Conservation (phyloP, 768 basidiomycete species). For the Suillus discolor region DNA sequence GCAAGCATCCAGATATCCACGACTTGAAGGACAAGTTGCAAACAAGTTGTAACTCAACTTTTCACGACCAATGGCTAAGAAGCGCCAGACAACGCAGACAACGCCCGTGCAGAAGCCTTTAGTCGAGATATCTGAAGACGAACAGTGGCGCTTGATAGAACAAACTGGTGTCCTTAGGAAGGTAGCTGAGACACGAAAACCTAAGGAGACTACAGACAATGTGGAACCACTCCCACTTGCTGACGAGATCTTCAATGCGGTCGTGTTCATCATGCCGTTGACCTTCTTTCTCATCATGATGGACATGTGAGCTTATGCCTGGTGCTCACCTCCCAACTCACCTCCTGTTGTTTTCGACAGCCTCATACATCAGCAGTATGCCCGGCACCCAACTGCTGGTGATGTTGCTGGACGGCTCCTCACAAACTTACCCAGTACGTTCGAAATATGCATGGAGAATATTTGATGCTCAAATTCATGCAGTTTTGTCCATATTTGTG, state of each 20-base stretch:
- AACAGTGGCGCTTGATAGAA: conserved; percentile 77
- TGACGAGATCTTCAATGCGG: conserved; percentile 72
- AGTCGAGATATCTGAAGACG: conserved; percentile 68
- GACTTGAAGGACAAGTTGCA: not conserved
- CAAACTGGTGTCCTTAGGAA: conserved; percentile 61
- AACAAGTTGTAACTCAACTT: not conserved
- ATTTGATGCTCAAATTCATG: conserved; percentile 8
- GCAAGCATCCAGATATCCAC: conserved; percentile 12
- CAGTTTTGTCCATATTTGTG: conserved; percentile 75
- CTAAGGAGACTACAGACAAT: conserved; percentile 20
- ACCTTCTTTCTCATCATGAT: conserved; percentile 77
- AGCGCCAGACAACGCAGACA: conserved; percentile 22
- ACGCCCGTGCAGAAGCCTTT: conserved; percentile 19
- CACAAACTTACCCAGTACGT: conserved; percentile 74
- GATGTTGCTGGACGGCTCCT: conserved; percentile 59
- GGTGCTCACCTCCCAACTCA: conserved; percentile 2
- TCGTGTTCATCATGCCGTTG: conserved; percentile 70
- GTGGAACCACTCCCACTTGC: conserved; percentile 46
- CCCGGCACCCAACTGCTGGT: conserved; percentile 51
- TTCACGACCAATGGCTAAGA: conserved; percentile 31
- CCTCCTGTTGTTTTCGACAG: conserved; percentile 38
- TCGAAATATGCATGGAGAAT: conserved; percentile 1
- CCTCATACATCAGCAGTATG: conserved; percentile 79
- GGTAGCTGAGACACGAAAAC: conserved; percentile 18
- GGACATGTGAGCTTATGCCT: conserved; percentile 69